phyloP scores from a whole-genome alignment of 1,284 basidiomycete species.

The Apiotrichum brassicae region DNA sequence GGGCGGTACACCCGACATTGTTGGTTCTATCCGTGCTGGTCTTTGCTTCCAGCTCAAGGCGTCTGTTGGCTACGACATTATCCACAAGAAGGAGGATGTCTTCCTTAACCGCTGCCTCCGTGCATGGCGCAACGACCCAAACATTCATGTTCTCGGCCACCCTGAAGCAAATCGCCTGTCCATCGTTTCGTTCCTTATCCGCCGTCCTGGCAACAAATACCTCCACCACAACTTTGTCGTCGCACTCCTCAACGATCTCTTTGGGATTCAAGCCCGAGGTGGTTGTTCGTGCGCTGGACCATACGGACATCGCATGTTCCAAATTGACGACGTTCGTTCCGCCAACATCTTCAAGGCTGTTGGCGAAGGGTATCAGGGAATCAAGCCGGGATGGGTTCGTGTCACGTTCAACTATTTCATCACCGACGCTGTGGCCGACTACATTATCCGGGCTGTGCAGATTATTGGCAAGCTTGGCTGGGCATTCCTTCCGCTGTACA shows the following conservation, averaged over 20 bases:
- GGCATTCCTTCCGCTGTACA: constrained; percentile 7
- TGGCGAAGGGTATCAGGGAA: neutral
- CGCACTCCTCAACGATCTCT: constrained; percentile 12
- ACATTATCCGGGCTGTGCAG: constrained; percentile 7
- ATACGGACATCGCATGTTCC: constrained; percentile 3
- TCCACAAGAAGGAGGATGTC: neutral
- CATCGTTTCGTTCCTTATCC: constrained; percentile 5
- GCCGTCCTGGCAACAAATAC: neutral
- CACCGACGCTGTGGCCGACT: neutral
- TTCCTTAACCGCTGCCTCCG: constrained; percentile 3
- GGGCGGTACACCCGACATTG: constrained; percentile 11
- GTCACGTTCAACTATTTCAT: constrained; percentile 8
- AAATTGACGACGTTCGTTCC: neutral
- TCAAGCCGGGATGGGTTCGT: constrained; percentile 7
- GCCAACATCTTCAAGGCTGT: neutral
- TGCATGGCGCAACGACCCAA: neutral
- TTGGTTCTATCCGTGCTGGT: constrained; percentile 9
- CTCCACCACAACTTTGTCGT: constrained; percentile 14
- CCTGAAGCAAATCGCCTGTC: neutral
- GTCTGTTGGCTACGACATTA: neutral
- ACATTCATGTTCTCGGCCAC: constrained; percentile 3
- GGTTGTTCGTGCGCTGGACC: constrained; percentile 12
- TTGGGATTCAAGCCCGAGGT: constrained; percentile 10
- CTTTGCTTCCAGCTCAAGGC: constrained; percentile 9
- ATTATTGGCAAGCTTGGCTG: constrained; percentile 3